Conservation (phyloP, 1,139 yeast genomes). For the Candida glucosophila region DNA sequence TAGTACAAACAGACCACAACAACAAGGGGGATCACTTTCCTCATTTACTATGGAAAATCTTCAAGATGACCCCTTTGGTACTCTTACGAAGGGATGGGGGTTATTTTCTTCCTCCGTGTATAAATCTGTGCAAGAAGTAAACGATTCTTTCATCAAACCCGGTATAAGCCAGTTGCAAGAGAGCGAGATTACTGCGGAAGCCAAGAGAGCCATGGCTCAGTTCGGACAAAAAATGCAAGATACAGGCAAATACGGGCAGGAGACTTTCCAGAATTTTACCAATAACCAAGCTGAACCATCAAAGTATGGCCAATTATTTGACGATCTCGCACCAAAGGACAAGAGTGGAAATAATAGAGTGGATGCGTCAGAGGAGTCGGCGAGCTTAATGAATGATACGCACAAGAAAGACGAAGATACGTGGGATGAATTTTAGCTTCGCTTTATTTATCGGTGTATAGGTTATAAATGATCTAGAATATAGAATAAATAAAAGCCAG, state of each 20-base stretch:
- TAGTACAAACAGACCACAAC: slow-evolving; percentile 22
- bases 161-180: slow-evolving; percentile 74
- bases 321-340: too few relatives aligned
- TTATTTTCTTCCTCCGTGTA: slow-evolving; percentile 76
- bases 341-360: too few relatives aligned
- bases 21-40: slow-evolving; percentile 29
- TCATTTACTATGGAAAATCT: slow-evolving; percentile 65
- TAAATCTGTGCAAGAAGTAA: slow-evolving; percentile 78
- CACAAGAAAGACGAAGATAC: slow-evolving; percentile 28
- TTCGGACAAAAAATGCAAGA: slow-evolving; percentile 92
- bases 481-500: too few relatives aligned
- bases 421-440: slow-evolving; percentile 38
- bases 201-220: slow-evolving; percentile 87
- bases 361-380: too few relatives aligned
- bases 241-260: slow-evolving; percentile 65
- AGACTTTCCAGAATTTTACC: slow-evolving; percentile 59
- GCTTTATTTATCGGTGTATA: too few relatives aligned
- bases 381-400: too few relatives aligned
- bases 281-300: slow-evolving; percentile 38
- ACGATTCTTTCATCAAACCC: slow-evolving; percentile 84
- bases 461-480: too few relatives aligned
- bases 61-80: slow-evolving; percentile 82
- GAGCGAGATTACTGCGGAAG: slow-evolving; percentile 71
- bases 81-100: slow-evolving; percentile 90
- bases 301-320: slow-evolving; percentile 47